Base-by-base conservation (phyloP, 1,139 yeast genomes). In the Eremothecium sinecaudum region DNA sequence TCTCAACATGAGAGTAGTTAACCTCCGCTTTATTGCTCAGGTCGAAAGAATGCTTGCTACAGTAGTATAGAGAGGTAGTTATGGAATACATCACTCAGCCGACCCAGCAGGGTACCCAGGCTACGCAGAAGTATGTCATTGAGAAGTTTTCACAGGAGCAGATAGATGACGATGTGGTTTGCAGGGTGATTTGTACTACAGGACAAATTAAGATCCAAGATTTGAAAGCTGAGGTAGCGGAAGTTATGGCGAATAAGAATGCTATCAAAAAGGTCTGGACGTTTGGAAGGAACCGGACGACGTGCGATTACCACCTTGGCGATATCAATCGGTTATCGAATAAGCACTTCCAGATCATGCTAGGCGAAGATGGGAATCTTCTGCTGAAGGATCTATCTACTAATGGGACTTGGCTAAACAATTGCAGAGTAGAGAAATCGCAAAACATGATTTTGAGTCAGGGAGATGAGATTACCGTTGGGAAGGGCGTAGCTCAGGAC, bases 391-490 rank as follows among this genome's bases (percentile, higher is more conserved):
- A 80, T 53, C 59, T 66, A 2, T 77, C 86, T 1, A 90, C 97
- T 2, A 90, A 90, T 58, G 98, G 98, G 4, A 90, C 98, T 0
- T 80, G 74, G 64, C 62, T 87, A 32, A 90, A 90, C 60, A 77
- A 76, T 18, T 69, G 69, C 30, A 67, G 86, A 32, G 59, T 87
- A 14, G 83, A 78, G 13, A 82, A 79, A 51, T 79, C 80, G n/a
- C 74, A 80, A 33, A 82, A 84, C 47, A 84, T 83, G 56, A 73
- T 87, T 48, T 59, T 90, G 28, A 78, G 79, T 28, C 95, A 84
- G 50, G 96, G 97, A 4, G 98, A 90, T 54, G 94, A 84, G 53
- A 77, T 90, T 24, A 72, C 90, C 0, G 81, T 87, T 0, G 97
- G 97, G 0, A 66, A 75, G n/a, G 97, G 96, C 3, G 81, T 86